Evolutionary conservation across 2,329 filamentous ascomycete genomes (phyloP).

Genomic region (Curvularia spicifera): DNA sequence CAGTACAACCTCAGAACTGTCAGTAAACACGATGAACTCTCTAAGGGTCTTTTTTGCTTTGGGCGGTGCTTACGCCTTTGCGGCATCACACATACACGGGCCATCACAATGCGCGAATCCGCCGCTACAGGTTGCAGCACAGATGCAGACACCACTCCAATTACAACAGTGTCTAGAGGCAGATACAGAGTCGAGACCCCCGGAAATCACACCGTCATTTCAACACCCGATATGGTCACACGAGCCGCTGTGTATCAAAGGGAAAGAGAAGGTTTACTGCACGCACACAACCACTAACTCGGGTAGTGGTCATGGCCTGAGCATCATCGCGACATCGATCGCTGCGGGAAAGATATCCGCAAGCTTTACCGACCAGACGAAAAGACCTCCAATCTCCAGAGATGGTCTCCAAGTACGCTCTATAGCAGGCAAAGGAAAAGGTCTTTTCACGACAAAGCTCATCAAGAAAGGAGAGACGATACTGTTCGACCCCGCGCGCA

Average conservation of each 20-base stretch:
- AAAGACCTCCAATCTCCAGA: not conserved
- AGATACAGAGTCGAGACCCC: not conserved
- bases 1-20: constrained; percentile 8
- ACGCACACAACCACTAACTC: constrained; percentile 23
- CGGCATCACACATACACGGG: constrained; percentile 3
- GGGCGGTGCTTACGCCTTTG: constrained; percentile 9
- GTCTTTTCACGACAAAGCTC: constrained; percentile 23
- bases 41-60: constrained; percentile 11
- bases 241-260: constrained; percentile 21
- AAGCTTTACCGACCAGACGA: constrained; percentile 14
- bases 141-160: constrained; percentile 18
- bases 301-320: constrained; percentile 25
- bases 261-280: constrained; percentile 25
- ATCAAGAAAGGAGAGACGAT: constrained; percentile 27
- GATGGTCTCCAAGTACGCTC: constrained; percentile 21
- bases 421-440: constrained; percentile 35
- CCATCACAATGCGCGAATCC: constrained; percentile 18
- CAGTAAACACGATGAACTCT: constrained; percentile 19
- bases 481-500: constrained; percentile 28
- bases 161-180: constrained; percentile 12
- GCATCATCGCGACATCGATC: constrained; percentile 28
- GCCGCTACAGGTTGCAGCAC: constrained; percentile 17
- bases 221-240: constrained; percentile 22
- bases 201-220: not conserved
- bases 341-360: constrained; percentile 24